Percentiles rank a stretch among this genome's conserved stretches.
Evolutionary conservation across 495 filamentous ascomycete genomes (phyloP).

Genomic region (Penicillium macrosclerotiorum): DNA sequence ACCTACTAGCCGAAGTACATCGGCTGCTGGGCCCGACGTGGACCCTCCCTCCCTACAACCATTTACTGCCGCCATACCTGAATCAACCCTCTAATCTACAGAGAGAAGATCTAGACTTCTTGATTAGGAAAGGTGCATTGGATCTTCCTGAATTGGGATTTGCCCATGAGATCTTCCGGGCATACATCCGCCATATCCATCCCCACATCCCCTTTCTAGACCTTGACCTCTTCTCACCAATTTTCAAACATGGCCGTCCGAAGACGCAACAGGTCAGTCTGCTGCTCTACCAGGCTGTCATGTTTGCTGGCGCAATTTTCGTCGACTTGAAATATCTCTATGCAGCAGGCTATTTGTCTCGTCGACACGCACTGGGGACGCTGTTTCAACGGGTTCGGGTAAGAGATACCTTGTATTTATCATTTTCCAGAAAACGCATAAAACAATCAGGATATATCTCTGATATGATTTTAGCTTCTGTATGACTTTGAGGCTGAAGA

Average conservation of each 20-base stretch:
- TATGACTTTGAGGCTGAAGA: constrained; percentile 15
- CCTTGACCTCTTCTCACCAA: constrained; percentile 59
- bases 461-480: constrained; percentile 1
- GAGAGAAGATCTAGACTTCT: constrained; percentile 6
- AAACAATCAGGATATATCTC: no score
- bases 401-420: neutral
- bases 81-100: neutral
- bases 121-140: constrained; percentile 8
- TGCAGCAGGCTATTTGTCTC: constrained; percentile 53
- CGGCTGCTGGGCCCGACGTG: constrained; percentile 12
- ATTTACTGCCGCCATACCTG: constrained; percentile 5
- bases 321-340: constrained; percentile 61
- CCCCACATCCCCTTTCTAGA: constrained; percentile 75
- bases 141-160: neutral
- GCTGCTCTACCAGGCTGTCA: constrained; percentile 66
- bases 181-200: constrained; percentile 48
- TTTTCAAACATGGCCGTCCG: constrained; percentile 46
- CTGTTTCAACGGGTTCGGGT: constrained; percentile 11
- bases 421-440: no score
- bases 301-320: constrained; percentile 68
- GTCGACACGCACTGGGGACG: constrained; percentile 7
- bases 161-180: constrained; percentile 6
- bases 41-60: constrained; percentile 6
- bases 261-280: constrained; percentile 60
- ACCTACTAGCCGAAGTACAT: constrained; percentile 10